Conservation (phyloP, 352 stramenopile species). For the Globisporangium perplexum region DNA sequence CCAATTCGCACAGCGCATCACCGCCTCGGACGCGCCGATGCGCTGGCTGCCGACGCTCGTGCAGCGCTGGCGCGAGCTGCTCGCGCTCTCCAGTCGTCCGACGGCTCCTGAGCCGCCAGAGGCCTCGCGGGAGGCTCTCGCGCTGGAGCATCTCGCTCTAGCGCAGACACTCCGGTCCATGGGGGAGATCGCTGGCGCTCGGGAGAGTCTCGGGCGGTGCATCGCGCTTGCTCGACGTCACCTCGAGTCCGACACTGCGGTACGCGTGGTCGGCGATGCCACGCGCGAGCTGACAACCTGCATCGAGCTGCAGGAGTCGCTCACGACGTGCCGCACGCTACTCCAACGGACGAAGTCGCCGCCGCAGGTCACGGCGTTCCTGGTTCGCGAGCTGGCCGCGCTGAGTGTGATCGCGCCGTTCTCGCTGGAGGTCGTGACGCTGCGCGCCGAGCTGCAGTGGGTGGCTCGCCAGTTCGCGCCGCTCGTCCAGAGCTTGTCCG, state of each 20-base stretch:
- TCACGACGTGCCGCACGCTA: constrained; percentile 10
- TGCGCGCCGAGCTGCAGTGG: constrained; percentile 15
- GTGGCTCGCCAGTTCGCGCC: constrained; percentile 14
- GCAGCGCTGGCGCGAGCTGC: constrained; percentile 2
- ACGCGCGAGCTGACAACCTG: constrained; percentile 12
- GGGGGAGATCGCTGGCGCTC: constrained; percentile 4
- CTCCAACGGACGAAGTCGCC: constrained; percentile 17
- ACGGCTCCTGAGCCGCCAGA: not conserved
- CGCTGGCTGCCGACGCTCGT: constrained; percentile 5
- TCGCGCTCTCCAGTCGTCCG: not conserved
- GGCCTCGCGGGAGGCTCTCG: not conserved
- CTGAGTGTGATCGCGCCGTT: constrained; percentile 18
- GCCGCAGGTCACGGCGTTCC: constrained; percentile 12
- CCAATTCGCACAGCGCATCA: not conserved
- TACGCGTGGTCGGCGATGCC: not conserved
- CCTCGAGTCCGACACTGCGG: not conserved
- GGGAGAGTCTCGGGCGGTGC: constrained; percentile 6
- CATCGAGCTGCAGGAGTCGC: constrained; percentile 20
- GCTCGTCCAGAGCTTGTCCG: constrained; percentile 14
- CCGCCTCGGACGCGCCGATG: not conserved
- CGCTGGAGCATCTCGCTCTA: constrained; percentile 6
- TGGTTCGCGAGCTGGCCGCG: constrained; percentile 17
- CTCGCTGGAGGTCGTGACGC: constrained; percentile 15
- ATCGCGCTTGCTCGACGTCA: constrained; percentile 2
- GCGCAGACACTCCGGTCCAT: constrained; percentile 2